Percentiles rank a stretch among this genome's conserved stretches.
Evolutionary conservation across 345 rosid species (phyloP).

Genomic region (Garcia nutans): DNA sequence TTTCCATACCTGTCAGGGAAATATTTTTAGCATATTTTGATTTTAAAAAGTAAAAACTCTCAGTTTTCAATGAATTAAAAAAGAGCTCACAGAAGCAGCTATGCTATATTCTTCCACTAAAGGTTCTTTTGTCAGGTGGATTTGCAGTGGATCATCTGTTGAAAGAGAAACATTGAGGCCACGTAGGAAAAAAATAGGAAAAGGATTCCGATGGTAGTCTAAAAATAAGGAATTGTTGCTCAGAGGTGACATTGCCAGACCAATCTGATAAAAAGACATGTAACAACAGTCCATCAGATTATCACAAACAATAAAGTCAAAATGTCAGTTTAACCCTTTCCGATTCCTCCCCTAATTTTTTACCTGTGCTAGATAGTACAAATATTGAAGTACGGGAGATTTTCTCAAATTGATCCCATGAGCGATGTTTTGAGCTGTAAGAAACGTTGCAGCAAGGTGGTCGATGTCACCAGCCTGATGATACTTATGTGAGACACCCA

Average conservation of each 20-base stretch:
- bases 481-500: slow-evolving; percentile 7
- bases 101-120: slow-evolving; percentile 97
- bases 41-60: neutral
- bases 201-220: slow-evolving; percentile 93
- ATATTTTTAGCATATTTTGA: slow-evolving; percentile 7
- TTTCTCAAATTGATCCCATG: slow-evolving; percentile 96
- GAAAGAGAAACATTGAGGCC: slow-evolving; percentile 98
- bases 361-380: slow-evolving; percentile 96
- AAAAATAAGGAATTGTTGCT: slow-evolving; percentile 97
- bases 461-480: slow-evolving; percentile 97
- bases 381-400: slow-evolving; percentile 99
- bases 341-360: neutral
- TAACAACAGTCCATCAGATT: slow-evolving; percentile 21
- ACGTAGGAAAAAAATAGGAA: slow-evolving; percentile 85
- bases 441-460: slow-evolving; percentile 99
- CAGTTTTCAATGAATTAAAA: slow-evolving; percentile 1
- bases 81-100: slow-evolving; percentile 87
- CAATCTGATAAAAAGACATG: slow-evolving; percentile 58
- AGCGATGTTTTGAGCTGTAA: slow-evolving; percentile 88
- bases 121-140: slow-evolving; percentile 96
- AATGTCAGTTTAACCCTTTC: neutral
- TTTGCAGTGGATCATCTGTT: slow-evolving; percentile 97
- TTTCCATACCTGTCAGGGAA: slow-evolving; percentile 77
- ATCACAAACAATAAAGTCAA: slow-evolving; percentile 5
- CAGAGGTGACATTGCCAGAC: slow-evolving; percentile 98